A percentile compares a stretch with the other conserved stretches of the same genome.
Conservation (phyloP, 768 basidiomycete genomes). For the Serendipita vermifera region DNA sequence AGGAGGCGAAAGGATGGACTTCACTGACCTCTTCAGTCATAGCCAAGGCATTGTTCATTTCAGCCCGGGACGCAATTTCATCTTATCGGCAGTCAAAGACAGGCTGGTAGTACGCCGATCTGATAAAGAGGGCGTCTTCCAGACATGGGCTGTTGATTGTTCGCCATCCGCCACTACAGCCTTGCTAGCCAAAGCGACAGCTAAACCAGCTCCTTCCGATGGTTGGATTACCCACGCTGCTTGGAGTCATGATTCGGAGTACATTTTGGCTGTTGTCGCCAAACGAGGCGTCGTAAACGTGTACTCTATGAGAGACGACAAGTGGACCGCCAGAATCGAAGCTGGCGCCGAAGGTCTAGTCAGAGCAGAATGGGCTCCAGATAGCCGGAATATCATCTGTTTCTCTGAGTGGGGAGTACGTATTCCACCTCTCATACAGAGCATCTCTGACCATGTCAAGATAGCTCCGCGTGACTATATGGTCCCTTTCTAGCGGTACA, state of each 20-base stretch:
- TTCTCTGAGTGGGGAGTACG: conserved; percentile 92
- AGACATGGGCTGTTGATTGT: conserved; percentile 60
- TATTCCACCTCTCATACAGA: conserved; percentile 14
- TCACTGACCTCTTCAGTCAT: conserved; percentile 75
- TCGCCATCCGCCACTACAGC: conserved; percentile 39
- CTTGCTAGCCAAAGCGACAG: conserved; percentile 23
- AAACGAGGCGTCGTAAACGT: conserved; percentile 59
- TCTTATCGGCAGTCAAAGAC: conserved; percentile 67
- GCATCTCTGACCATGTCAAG: conserved; percentile 7
- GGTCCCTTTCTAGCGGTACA: conserved; percentile 62
- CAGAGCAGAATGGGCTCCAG: conserved; percentile 83
- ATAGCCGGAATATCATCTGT: conserved; percentile 68
- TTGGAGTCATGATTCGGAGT: conserved; percentile 85
- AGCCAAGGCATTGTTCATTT: conserved; percentile 53
- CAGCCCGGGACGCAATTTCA: conserved; percentile 78
- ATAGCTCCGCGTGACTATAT: conserved; percentile 75
- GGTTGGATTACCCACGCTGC: conserved; percentile 56
- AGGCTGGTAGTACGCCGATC: conserved; percentile 73
- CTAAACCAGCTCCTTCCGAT: conserved; percentile 22
- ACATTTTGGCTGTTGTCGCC: conserved; percentile 68
- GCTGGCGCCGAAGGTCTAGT: conserved; percentile 73
- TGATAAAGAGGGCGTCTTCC: conserved; percentile 68
- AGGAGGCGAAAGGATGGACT: conserved; percentile 33
- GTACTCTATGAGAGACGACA: conserved; percentile 66
- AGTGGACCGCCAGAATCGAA: conserved; percentile 66